Percentiles rank a stretch among this genome's conserved stretches.
Evolutionary conservation across 306 rosid species (phyloP).

Genomic region (Casuarina equisetifolia): DNA sequence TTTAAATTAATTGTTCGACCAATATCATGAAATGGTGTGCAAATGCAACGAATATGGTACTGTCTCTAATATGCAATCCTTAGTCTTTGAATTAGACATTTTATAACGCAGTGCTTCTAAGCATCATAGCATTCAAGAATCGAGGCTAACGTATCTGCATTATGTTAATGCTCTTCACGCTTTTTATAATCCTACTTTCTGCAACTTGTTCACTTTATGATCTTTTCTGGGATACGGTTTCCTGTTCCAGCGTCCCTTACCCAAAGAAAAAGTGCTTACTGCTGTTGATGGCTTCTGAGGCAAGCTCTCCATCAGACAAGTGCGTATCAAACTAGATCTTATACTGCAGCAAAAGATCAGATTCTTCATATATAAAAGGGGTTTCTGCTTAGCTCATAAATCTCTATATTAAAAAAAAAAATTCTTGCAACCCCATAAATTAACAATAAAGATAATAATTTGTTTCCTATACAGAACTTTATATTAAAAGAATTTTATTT

Average conservation of each 20-base stretch:
- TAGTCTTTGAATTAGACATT: slow-evolving; percentile 22
- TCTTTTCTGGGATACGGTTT: not conserved
- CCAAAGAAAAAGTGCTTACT: slow-evolving; percentile 19
- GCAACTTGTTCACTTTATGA: not conserved
- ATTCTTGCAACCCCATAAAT: too few relatives aligned
- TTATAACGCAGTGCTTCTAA: slow-evolving; percentile 18
- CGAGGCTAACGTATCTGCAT: not conserved
- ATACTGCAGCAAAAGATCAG: too few relatives aligned
- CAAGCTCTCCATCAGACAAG: slow-evolving; percentile 30
- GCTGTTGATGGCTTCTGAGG: slow-evolving; percentile 36
- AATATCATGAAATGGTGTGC: not conserved
- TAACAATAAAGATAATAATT: too few relatives aligned
- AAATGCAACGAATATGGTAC: not conserved
- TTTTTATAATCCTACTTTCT: slow-evolving; percentile 10
- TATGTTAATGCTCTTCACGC: slow-evolving; percentile 8
- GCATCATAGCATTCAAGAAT: slow-evolving; percentile 22
- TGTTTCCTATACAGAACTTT: too few relatives aligned
- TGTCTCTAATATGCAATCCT: not conserved
- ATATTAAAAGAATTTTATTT: too few relatives aligned
- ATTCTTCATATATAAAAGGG: too few relatives aligned
- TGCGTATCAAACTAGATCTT: slow-evolving; percentile 26
- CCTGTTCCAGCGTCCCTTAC: slow-evolving; percentile 16
- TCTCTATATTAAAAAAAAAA: too few relatives aligned
- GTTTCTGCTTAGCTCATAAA: too few relatives aligned
- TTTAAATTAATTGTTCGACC: too few relatives aligned